phyloP scores from a whole-genome alignment of 164 flowering plant species.

The Houttuynia cordata region DNA sequence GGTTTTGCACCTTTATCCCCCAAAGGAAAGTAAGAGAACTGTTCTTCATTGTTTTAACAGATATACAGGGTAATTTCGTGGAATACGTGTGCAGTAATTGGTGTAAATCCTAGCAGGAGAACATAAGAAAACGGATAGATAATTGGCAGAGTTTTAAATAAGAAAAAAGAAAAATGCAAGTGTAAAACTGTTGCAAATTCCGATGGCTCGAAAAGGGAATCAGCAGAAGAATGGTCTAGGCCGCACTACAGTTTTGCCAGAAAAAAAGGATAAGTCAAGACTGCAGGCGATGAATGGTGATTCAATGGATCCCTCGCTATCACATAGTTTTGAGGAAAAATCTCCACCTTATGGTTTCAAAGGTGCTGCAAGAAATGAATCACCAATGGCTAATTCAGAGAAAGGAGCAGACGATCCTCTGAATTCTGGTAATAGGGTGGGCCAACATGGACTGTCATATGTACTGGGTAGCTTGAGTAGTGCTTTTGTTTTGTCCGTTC shows the following conservation, averaged over 20 bases:
- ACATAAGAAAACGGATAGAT: too few species aligned
- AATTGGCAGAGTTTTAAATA: neutral
- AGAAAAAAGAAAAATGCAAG: too few species aligned
- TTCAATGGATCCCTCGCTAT: neutral
- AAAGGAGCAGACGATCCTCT: slow-evolving; percentile 11
- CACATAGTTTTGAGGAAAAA: slow-evolving; percentile 12
- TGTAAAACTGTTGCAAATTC: neutral
- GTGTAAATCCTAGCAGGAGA: too few species aligned
- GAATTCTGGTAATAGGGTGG: slow-evolving; percentile 16
- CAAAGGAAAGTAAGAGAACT: too few species aligned
- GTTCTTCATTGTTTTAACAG: too few species aligned
- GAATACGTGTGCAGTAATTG: too few species aligned
- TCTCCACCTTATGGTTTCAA: neutral
- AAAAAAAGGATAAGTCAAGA: slow-evolving; percentile 18
- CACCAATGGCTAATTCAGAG: slow-evolving; percentile 15
- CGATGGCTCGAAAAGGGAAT: slow-evolving; percentile 66
- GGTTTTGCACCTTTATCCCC: too few species aligned
- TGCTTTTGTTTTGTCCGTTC: slow-evolving; percentile 21
- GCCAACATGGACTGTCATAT: slow-evolving; percentile 14
- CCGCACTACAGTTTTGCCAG: slow-evolving; percentile 21
- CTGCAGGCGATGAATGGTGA: slow-evolving; percentile 1
- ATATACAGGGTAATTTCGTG: too few species aligned
- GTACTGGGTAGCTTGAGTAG: slow-evolving; percentile 18
- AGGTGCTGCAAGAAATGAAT: slow-evolving; percentile 8
- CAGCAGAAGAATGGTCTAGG: slow-evolving; percentile 51